Evolutionary conservation across 1,284 basidiomycete species (phyloP).

Genomic region (Leccinum angustisporum): DNA sequence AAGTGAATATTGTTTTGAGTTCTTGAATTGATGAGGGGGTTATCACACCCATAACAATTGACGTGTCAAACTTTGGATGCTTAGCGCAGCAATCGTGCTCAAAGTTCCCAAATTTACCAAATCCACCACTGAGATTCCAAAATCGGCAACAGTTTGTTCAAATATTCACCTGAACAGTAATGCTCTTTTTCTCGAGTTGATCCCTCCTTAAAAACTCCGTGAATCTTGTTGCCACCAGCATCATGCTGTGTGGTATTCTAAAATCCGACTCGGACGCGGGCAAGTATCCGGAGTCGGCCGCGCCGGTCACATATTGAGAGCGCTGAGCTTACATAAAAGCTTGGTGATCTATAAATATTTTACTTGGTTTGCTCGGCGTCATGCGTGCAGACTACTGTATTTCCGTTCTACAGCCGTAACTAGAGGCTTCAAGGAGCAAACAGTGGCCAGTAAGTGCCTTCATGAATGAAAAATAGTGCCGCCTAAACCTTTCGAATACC

Average conservation of each 20-base stretch:
- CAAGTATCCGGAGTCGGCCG: not conserved
- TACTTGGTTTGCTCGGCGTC: conserved; percentile 6
- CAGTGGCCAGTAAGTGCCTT: not conserved
- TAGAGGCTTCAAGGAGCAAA: not conserved
- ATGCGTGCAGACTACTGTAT: conserved; percentile 6
- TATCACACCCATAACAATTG: not conserved
- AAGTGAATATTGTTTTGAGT: not conserved
- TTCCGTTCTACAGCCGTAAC: conserved; percentile 30
- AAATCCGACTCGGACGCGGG: not conserved
- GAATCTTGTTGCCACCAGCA: conserved; percentile 8
- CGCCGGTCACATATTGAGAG: not conserved
- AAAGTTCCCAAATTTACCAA: not conserved
- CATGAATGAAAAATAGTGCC: not conserved
- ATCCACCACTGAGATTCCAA: not conserved
- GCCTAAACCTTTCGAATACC: not conserved
- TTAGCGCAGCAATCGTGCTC: not conserved
- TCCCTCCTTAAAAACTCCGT: not conserved
- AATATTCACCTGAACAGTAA: not conserved
- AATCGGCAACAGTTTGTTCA: not conserved
- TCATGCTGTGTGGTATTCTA: not conserved
- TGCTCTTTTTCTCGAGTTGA: not conserved
- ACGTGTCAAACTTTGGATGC: not conserved
- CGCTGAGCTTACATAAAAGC: conserved; percentile 2
- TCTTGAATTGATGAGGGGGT: not conserved
- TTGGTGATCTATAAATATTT: conserved; percentile 3